phyloP scores from a whole-genome alignment of 768 basidiomycete species.

The Trametes elegans region DNA sequence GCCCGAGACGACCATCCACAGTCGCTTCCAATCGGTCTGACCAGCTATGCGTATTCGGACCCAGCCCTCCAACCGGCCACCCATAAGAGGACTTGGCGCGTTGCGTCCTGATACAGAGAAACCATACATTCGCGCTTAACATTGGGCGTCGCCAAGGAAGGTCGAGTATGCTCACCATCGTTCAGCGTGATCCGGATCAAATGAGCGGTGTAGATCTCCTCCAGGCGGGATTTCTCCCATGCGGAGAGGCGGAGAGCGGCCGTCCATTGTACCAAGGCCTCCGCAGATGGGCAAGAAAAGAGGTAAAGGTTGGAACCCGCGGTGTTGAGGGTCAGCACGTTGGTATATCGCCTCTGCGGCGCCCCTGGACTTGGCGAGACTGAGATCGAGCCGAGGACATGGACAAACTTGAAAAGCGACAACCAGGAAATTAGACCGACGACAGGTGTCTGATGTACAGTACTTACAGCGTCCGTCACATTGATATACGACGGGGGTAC shows the following conservation, averaged over 20 bases:
- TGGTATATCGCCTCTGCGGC: slow-evolving; percentile 59
- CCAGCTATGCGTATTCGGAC: slow-evolving; percentile 89
- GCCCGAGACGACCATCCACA: slow-evolving; percentile 77
- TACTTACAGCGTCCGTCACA: slow-evolving; percentile 81
- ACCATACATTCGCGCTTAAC: too few species aligned
- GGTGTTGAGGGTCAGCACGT: slow-evolving; percentile 90
- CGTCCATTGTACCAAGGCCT: slow-evolving; percentile 82
- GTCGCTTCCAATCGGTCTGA: slow-evolving; percentile 94
- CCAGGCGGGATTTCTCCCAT: slow-evolving; percentile 94
- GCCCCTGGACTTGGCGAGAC: slow-evolving; percentile 49
- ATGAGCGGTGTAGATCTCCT: slow-evolving; percentile 98
- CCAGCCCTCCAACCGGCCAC: slow-evolving; percentile 87
- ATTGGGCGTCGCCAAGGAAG: background rate
- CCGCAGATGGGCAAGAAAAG: slow-evolving; percentile 78
- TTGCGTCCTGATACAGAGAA: slow-evolving; percentile 40
- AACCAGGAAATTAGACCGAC: background rate
- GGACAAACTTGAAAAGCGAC: slow-evolving; percentile 55
- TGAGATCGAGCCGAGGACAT: slow-evolving; percentile 74
- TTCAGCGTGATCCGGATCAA: slow-evolving; percentile 76
- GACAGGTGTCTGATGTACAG: background rate
- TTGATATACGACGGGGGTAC: slow-evolving; percentile 88
- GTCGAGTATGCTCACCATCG: slow-evolving; percentile 33
- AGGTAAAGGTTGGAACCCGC: slow-evolving; percentile 88
- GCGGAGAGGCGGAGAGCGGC: slow-evolving; percentile 84
- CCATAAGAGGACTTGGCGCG: slow-evolving; percentile 59